These are phyloP conservation scores for Isabelozyma heimii DNA, from an alignment of 805 yeast species.

Conservation along the genomic window DNA sequence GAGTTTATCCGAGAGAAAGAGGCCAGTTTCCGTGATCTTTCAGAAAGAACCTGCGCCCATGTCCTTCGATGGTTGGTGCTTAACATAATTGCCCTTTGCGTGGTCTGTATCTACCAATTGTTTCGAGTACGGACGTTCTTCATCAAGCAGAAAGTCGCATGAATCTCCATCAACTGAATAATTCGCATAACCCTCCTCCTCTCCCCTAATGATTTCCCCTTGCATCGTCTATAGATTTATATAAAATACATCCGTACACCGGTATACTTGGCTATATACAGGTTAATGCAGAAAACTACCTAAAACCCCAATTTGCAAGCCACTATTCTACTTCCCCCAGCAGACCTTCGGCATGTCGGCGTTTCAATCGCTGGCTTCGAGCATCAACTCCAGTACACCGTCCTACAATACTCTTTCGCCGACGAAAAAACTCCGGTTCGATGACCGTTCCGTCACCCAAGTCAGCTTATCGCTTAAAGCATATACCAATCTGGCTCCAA, in stretches of 20 bases:
- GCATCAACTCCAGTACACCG: neutral
- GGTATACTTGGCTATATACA: neutral
- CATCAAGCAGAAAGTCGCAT: conserved; percentile 11
- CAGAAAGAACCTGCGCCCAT: conserved; percentile 19
- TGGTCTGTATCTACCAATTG: conserved; percentile 19
- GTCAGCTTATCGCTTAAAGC: conserved; percentile 18
- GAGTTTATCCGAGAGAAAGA: conserved; percentile 30
- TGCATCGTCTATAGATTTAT: no score
- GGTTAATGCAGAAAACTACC: neutral
- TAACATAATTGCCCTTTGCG: conserved; percentile 12
- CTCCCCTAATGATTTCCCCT: neutral
- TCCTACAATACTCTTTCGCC: neutral
- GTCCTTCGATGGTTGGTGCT: conserved; percentile 20
- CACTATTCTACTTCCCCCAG: neutral
- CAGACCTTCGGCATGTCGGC: neutral
- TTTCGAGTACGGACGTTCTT: conserved; percentile 14
- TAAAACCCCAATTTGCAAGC: neutral
- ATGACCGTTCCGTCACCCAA: conserved; percentile 36
- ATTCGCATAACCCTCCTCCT: neutral
- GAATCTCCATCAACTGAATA: neutral
- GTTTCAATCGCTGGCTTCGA: neutral
- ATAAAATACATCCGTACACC: neutral
- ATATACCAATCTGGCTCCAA: conserved; percentile 1
- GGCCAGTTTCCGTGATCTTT: conserved; percentile 19
- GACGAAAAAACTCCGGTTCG: conserved; percentile 25